These are phyloP conservation scores for Wallacemonas rigidus DNA, from an alignment of 208 protist genomes.

Conservation along the genomic window DNA sequence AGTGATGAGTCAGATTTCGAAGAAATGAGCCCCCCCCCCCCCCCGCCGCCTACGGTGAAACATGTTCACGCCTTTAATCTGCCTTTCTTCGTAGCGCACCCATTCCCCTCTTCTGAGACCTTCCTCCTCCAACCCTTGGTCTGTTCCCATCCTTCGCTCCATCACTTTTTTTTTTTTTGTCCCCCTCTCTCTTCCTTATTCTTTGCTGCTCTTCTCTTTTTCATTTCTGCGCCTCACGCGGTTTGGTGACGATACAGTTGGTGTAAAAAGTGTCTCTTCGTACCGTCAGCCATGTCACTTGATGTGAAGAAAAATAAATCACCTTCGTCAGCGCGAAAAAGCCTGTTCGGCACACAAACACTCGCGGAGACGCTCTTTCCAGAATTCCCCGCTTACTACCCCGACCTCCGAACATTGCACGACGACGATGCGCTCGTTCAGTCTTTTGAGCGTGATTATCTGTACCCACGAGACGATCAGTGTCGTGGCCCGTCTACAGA, in stretches of 20 bases:
- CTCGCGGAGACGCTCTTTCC: conserved; percentile 29
- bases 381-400: conserved; percentile 42
- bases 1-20: too few relatives aligned
- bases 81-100: too few relatives aligned
- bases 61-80: too few relatives aligned
- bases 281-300: conserved; percentile 9
- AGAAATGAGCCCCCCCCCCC: too few relatives aligned
- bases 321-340: conserved; percentile 12
- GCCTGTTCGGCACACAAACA: neutral
- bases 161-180: too few relatives aligned
- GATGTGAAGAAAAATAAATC: conserved; percentile 21
- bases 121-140: too few relatives aligned
- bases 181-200: too few relatives aligned
- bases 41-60: too few relatives aligned
- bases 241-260: neutral
- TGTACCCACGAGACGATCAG: conserved; percentile 2
- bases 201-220: conserved; percentile 13
- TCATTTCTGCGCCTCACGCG: neutral
- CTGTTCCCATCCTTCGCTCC: too few relatives aligned
- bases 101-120: too few relatives aligned
- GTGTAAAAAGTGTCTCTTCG: neutral
- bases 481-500: neutral
- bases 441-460: conserved; percentile 30
- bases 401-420: conserved; percentile 30
- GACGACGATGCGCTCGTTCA: conserved; percentile 25